Base-by-base conservation (phyloP, 257 asterid genomes). In the Ajuga chamaepitys region DNA sequence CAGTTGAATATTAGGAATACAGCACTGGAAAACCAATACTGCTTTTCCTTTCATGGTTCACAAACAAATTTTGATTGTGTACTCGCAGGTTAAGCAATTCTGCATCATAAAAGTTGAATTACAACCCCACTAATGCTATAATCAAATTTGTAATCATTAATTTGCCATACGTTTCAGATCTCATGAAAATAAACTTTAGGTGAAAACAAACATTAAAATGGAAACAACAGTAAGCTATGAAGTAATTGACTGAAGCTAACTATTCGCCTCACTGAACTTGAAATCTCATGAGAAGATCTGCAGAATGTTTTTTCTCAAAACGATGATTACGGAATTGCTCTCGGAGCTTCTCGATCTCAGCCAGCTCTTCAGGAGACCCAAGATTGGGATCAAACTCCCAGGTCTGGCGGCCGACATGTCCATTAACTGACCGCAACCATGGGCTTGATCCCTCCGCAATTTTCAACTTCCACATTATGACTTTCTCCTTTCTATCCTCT, bases 231-330 rank as follows among this genome's bases (percentile, higher is more conserved):
- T 8, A 40, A 62, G 11, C 9, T 9, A 75, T 79, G 46, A 79
- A 77, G 50, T 14, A 45, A 51, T 17, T 7, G n/a, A n/a, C n/a
- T n/a, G n/a, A 54, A 53, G 25, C 44, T 28, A 37, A 54, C 12
- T 40, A 53, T 18, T 14, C 16, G 26, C 8, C 65, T 66, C 73
- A 54, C 63, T 62, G 72, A 66, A 92, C 98, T 77, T 92, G 98
- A 77, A 73, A 69, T 72, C 97, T 91, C 98, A 92, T 92, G 69
- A 87, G 81, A 70, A 87, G 95, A 80, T 92, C 97, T 9, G 96
- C 57, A 50, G 97, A 89, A 73, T 89, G 97, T 74, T 80, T 90
- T 67, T 89, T 77, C 80, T 87, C 80, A 32, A 87, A 89, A 3
- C 97, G 93, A 51, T 80, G 69, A 4, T 55, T 68, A n/a, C 5